phyloP scores from a whole-genome alignment of 257 asterid species.

The Fraxinus excelsior region DNA sequence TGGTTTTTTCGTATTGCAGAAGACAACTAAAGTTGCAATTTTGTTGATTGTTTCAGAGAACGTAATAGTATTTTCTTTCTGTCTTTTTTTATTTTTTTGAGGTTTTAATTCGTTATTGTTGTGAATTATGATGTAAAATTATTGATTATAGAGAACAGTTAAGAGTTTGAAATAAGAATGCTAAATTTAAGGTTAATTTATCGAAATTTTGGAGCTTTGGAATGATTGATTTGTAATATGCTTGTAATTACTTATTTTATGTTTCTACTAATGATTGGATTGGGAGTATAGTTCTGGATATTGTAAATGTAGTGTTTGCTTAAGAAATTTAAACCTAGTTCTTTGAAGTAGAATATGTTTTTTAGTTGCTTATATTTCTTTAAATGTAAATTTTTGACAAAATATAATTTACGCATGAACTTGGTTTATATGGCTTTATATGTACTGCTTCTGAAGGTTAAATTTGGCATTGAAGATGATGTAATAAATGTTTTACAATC shows the following conservation, averaged over 20 bases:
- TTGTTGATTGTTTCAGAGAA: not conserved
- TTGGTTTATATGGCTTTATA: not conserved
- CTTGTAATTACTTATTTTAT: not conserved
- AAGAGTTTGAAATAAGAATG: constrained; percentile 8
- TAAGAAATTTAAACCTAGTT: not conserved
- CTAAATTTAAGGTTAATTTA: not conserved
- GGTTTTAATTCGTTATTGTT: not conserved
- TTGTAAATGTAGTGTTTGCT: not conserved
- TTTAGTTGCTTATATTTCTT: not conserved
- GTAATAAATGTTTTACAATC: not conserved
- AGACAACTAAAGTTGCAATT: not conserved
- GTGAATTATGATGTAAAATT: not conserved
- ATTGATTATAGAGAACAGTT: constrained; percentile 1
- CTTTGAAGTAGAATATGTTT: not conserved
- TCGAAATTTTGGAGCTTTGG: not conserved
- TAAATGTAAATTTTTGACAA: not conserved
- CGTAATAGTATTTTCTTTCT: not conserved
- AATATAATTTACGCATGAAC: not conserved
- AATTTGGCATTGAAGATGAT: not conserved
- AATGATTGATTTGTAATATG: not conserved
- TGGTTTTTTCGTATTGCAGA: not conserved
- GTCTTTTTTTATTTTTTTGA: not conserved
- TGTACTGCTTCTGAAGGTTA: not conserved
- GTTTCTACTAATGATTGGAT: not conserved
- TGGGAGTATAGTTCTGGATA: not conserved